These are phyloP conservation scores for Prunus armeniaca DNA, from an alignment of 306 rosid genomes.

Conservation along the genomic window DNA sequence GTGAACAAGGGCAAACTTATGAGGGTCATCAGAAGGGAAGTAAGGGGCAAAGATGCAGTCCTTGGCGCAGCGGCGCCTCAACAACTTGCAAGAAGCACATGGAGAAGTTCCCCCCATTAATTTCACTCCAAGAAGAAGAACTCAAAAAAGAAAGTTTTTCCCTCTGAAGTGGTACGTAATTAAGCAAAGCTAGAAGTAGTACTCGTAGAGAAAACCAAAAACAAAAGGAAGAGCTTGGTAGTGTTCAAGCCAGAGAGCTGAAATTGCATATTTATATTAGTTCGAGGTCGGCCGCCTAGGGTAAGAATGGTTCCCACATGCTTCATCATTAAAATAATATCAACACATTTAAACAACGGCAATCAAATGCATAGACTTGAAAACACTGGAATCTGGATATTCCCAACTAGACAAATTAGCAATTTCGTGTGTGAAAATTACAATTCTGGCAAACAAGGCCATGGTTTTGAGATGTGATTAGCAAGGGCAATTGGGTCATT, in stretches of 20 bases:
- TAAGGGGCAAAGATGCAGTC: slow-evolving; percentile 79
- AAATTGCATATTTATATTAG: slow-evolving; percentile 49
- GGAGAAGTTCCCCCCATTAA: slow-evolving; percentile 65
- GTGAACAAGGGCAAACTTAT: slow-evolving; percentile 79
- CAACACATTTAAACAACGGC: slow-evolving; percentile 2
- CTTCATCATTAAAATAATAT: slow-evolving; percentile 33
- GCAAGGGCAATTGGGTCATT: slow-evolving; percentile 31
- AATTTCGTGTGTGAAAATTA: slow-evolving; percentile 23
- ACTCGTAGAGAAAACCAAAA: background rate
- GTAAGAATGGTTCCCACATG: slow-evolving; percentile 53
- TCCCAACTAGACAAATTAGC: slow-evolving; percentile 10
- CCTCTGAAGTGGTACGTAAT: background rate
- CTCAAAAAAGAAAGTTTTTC: background rate
- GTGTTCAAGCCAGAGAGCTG: slow-evolving; percentile 28
- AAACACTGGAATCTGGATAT: slow-evolving; percentile 21
- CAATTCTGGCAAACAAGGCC: slow-evolving; percentile 12
- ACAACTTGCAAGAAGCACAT: slow-evolving; percentile 77
- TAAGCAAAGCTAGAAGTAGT: background rate
- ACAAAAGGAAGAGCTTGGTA: background rate
- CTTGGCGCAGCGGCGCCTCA: slow-evolving; percentile 80
- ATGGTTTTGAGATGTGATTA: background rate
- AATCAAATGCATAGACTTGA: slow-evolving; percentile 13
- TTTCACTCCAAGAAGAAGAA: slow-evolving; percentile 13
- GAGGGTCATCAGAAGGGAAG: slow-evolving; percentile 73
- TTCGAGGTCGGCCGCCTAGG: slow-evolving; percentile 27